Evolutionary conservation across 306 rosid species (phyloP).

Genomic region (Quercus aquifolioides): DNA sequence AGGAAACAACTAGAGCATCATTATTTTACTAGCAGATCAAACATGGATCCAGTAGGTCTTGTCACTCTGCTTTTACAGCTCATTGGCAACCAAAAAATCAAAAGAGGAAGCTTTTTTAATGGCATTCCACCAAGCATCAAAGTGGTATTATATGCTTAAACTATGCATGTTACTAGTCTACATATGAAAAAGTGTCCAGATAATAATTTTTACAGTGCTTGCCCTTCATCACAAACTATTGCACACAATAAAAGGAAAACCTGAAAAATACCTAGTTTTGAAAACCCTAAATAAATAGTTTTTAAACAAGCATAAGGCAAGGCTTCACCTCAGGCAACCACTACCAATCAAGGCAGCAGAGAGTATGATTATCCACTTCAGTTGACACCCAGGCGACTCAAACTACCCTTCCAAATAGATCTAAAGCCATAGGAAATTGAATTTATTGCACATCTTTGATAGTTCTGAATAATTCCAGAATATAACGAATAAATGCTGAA

Average conservation of each 20-base stretch:
- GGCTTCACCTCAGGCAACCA: neutral
- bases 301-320: neutral
- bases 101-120: neutral
- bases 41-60: neutral
- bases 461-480: neutral
- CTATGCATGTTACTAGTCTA: neutral
- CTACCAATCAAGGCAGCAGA: neutral
- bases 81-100: no score
- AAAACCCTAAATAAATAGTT: neutral
- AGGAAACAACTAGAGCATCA: neutral
- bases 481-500: neutral
- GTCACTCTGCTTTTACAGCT: no score
- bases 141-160: neutral
- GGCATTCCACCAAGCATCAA: neutral
- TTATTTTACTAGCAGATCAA: no score
- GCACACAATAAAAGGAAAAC: neutral
- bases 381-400: neutral
- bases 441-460: neutral
- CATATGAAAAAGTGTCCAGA: neutral
- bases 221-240: no score
- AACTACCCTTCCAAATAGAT: neutral
- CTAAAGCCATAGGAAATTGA: neutral
- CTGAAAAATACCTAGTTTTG: neutral
- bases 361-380: neutral
- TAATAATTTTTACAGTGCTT: neutral